Base-by-base conservation (phyloP, 106 monocot genomes). In the Dioscorea alata region DNA sequence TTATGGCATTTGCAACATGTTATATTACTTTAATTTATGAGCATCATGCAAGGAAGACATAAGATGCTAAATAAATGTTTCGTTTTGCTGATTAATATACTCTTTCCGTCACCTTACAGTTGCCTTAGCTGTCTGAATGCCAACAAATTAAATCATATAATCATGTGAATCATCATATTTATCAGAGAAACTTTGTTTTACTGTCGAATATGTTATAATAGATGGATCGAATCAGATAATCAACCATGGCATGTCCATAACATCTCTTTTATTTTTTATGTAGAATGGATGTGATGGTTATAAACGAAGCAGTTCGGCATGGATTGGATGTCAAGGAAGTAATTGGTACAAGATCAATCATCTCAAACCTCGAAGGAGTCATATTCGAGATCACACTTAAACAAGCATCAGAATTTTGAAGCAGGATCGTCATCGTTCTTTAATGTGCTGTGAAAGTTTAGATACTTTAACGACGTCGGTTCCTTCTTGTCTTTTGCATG, bases 281-380 rank as follows among this genome's bases (percentile, higher is more conserved):
- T 81, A 94, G 94, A 21, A 91, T 95, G 88, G 94, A 95, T 81
- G 65, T 61, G 18, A 68, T 91, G 82, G 85, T 95, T 24, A 35
- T 86, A 2, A 74, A 63, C 63, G 91, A 91, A 82, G 90, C 85
- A 42, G 33, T 23, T 66, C 74, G 66, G 49, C 91, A 68, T 49
- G 91, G 88, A 69, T 79, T 95, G 94, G 61, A 74, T 66, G 73
- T 91, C 56, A 78, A 70, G 48, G 91, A 95, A 78, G 75, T 91
- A 35, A 31, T n/a, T 28, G 94, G 79, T 57, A 91, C 94, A 25
- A 85, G 86, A 78, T 75, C 85, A 7, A 64, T 53, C 24, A 74
- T 95, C 59, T 76, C 88, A 15, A 82, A 86, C 68, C 88, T 86
- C 57, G 83, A 88, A 80, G 94, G 94, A 58, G 85, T 91, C 66